A percentile compares a stretch with the other conserved stretches of the same genome.
phyloP scores from a whole-genome alignment of 1,284 basidiomycete species.

The Coniferiporia weirii region DNA sequence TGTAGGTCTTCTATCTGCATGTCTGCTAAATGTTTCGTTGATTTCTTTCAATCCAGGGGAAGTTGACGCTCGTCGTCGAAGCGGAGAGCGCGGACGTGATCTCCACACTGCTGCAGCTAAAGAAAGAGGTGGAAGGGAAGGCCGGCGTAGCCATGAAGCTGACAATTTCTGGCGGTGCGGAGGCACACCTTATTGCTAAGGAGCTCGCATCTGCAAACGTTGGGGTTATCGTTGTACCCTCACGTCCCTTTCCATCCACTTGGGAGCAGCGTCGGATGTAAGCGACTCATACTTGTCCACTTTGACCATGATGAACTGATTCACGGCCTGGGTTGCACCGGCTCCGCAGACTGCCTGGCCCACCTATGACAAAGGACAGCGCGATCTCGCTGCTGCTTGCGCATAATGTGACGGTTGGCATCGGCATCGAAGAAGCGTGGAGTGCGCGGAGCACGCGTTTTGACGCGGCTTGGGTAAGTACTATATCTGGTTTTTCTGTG shows the following conservation, averaged over 20 bases:
- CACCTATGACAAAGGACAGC: conserved; percentile 57
- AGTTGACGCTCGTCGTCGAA: conserved; percentile 51
- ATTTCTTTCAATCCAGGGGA: conserved; percentile 31
- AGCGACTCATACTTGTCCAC: conserved; percentile 19
- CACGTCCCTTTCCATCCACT: conserved; percentile 50
- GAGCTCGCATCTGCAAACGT: conserved; percentile 68
- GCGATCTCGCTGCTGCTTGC: conserved; percentile 48
- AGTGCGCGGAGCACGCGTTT: conserved; percentile 63
- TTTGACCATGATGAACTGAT: too few relatives aligned
- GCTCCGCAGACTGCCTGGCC: conserved; percentile 40
- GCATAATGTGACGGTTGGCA: conserved; percentile 63
- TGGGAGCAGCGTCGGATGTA: conserved; percentile 55
- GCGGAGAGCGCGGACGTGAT: conserved; percentile 71
- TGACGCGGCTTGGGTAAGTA: conserved; percentile 63
- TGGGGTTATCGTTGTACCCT: conserved; percentile 65
- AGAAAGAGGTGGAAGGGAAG: conserved; percentile 59
- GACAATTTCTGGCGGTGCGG: conserved; percentile 64
- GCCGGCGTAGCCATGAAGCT: conserved; percentile 41
- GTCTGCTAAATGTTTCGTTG: not conserved
- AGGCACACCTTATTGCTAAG: conserved; percentile 71
- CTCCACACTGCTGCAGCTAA: conserved; percentile 69
- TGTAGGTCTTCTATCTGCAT: conserved; percentile 30
- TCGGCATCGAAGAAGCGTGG: conserved; percentile 61
- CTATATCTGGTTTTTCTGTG: conserved; percentile 19
- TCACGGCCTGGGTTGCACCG: too few relatives aligned